Percentiles rank a stretch among this genome's conserved stretches.
phyloP scores from a whole-genome alignment of 768 basidiomycete species.

The Roridomyces roridus region DNA sequence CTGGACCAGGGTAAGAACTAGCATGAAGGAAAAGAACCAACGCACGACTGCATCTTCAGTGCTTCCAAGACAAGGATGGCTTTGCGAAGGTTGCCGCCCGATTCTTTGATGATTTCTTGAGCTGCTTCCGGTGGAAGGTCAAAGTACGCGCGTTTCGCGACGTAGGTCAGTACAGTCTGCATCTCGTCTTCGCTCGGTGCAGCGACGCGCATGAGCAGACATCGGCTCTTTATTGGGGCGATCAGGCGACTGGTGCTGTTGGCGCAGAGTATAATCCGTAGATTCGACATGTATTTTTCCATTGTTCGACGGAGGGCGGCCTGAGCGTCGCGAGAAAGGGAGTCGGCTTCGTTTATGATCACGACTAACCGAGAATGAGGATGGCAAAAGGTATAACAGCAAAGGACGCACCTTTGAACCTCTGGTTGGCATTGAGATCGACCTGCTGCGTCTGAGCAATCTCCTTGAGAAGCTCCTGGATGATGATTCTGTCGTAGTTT shows the following conservation, averaged over 20 bases:
- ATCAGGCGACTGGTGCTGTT: constrained; percentile 96
- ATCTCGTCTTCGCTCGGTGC: constrained; percentile 89
- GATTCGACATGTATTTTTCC: constrained; percentile 99
- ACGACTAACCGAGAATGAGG: constrained; percentile 66
- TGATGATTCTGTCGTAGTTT: constrained; percentile 92
- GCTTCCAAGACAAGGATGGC: constrained; percentile 95
- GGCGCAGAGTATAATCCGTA: constrained; percentile 95
- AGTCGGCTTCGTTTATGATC: constrained; percentile 97
- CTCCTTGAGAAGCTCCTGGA: constrained; percentile 97
- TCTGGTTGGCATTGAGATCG: constrained; percentile 91
- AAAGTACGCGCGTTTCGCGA: constrained; percentile 82
- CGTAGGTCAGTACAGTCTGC: constrained; percentile 74
- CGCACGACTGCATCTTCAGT: constrained; percentile 94
- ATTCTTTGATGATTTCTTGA: constrained; percentile 77
- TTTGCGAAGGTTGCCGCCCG: constrained; percentile 91
- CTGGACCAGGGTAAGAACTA: constrained; percentile 49
- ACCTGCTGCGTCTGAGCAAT: constrained; percentile 99
- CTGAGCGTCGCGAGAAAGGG: constrained; percentile 93
- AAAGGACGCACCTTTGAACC: constrained; percentile 89
- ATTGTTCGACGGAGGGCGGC: constrained; percentile 96
- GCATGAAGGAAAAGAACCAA: too few species aligned
- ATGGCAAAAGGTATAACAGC: background rate
- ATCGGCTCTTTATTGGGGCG: constrained; percentile 95
- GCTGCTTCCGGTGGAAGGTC: constrained; percentile 81
- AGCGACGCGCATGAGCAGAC: constrained; percentile 91